Evolutionary conservation across 2,329 filamentous ascomycete species (phyloP), one percentile per base, ranked within the genome.

Genomic region (Phyllosticta citribraziliensis): DNA sequence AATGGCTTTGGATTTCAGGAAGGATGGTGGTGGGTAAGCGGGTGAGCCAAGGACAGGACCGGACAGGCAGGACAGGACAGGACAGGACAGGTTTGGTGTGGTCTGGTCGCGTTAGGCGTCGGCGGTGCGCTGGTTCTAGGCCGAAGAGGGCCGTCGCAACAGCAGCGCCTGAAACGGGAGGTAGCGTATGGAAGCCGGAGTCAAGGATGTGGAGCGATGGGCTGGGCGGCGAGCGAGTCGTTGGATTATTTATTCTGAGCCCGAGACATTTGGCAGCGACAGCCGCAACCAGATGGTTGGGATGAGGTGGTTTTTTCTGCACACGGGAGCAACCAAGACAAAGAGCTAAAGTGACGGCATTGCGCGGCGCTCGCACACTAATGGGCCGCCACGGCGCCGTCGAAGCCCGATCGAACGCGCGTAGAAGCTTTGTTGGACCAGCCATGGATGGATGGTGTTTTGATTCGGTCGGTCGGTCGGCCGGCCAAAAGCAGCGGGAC

Each of bases 71-170:
- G 22, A 22, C 22, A 22, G 22, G 22, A 22, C 22, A 22, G 22
- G 22, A 22, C 22, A 22, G 22, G 22, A 22, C 27, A 30, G 27
- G 27, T 30, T 30, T 30, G 27, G 27, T 8, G 6, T 8, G 9
- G 27, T 30, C 9, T 30, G 33, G 66, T 60, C 69, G 67, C 25
- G 55, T 40, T 47, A 62, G 54, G 63, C 64, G 64, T 61, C 55
- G 30, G 55, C 68, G 66, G 35, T 63, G 68, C 54, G 67, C 33
- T 40, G 33, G 33, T 40, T 40, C 33, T 40, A 40, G 33, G 33
- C 33, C 33, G 33, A 40, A 40, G 33, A 40, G 33, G 33, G 33
- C 33, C 33, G 33, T 40, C 33, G 33, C 10, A 40, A 40, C 33
- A 40, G 10, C 33, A 40, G 33, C 33, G 33, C 33, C 33, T 40